These are phyloP conservation scores for Solioccasus polychromus DNA, from an alignment of 768 basidiomycete genomes.

Conservation along the genomic window DNA sequence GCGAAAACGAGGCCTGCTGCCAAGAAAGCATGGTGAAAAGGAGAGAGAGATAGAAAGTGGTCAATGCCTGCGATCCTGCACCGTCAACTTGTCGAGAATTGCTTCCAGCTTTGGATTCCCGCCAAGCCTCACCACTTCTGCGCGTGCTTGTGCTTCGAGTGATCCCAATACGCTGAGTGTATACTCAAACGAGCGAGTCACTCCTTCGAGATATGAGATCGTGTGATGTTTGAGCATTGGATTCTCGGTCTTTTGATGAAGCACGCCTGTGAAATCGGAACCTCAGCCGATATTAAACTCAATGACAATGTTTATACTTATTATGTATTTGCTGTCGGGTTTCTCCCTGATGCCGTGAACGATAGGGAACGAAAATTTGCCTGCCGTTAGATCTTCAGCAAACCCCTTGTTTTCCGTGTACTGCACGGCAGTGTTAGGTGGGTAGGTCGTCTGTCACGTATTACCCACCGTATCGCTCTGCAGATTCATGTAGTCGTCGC, in stretches of 20 bases:
- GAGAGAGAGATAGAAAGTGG: too few relatives aligned
- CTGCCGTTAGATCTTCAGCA: slow-evolving; percentile 92
- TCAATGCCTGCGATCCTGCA: neutral
- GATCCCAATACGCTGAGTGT: slow-evolving; percentile 65
- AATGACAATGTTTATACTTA: slow-evolving; percentile 60
- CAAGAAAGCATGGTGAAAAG: too few relatives aligned
- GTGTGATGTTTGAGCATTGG: slow-evolving; percentile 78
- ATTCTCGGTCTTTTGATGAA: slow-evolving; percentile 83
- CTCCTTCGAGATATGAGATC: slow-evolving; percentile 71
- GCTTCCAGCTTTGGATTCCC: slow-evolving; percentile 66
- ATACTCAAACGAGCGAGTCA: slow-evolving; percentile 86
- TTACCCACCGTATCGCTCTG: slow-evolving; percentile 22
- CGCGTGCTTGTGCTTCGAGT: slow-evolving; percentile 64
- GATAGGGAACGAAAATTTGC: slow-evolving; percentile 96
- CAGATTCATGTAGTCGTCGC: slow-evolving; percentile 50
- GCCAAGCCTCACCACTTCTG: slow-evolving; percentile 70
- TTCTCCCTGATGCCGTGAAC: slow-evolving; percentile 86
- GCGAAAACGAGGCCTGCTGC: too few relatives aligned
- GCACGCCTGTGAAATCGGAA: slow-evolving; percentile 57
- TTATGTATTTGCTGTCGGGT: slow-evolving; percentile 69
- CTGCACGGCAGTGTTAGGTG: slow-evolving; percentile 37
- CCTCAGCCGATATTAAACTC: neutral
- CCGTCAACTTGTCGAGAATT: slow-evolving; percentile 52
- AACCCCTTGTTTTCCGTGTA: slow-evolving; percentile 85
- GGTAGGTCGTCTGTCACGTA: neutral